Evolutionary conservation across 768 basidiomycete genomes (phyloP), one percentile per base, ranked within the genome.

Genomic region (Leucosporidium creatinivorum): DNA sequence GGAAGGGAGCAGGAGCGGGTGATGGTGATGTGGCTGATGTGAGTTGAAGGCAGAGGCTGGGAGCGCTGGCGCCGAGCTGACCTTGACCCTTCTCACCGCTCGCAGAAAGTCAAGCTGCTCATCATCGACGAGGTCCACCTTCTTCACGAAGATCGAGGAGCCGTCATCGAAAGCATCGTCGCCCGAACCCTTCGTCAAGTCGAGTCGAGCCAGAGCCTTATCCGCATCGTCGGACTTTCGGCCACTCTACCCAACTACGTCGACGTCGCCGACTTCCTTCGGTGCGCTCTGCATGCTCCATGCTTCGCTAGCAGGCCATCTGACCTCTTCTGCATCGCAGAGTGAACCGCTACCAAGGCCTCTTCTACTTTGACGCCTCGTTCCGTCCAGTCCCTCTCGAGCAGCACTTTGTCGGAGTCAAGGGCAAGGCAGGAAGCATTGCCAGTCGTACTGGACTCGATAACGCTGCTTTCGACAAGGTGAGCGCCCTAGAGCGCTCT

Each of bases 71-170:
- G 31, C 19, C 19, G 25, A 23, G n/a, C 56, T 36, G 12, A 48
- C 25, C 33, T 39, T 25, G n/a, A n/a, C 23, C 4, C n/a, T 10
- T 4, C 3, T 25, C 19, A 33, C 6, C 66, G 25, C 28, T 25
- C 19, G 31, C 73, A 97, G 94, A 88, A 85, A 80, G 81, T 98
- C 73, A 93, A 93, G 75, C 82, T 99, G 31, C 83, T 99, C 49
- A 96, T 99, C 75, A 94, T 98, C 66, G 96, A 98, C 73, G 96
- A 99, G 78, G 90, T 98, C 0, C 96, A 98, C 79, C 81, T 99
- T 25, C 83, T 98, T 57, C 97, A 97, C 75, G 96, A 98, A 80
- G 93, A 96, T 67, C 89, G 96, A 74, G 96, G 96, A 28, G 93
- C 96, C 19, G 94, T 98, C 44, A 93, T 99, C 69, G 96, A 99